These are phyloP conservation scores for Colletotrichum simmondsii DNA, from an alignment of 2,329 filamentous ascomycete genomes.

Conservation along the genomic window DNA sequence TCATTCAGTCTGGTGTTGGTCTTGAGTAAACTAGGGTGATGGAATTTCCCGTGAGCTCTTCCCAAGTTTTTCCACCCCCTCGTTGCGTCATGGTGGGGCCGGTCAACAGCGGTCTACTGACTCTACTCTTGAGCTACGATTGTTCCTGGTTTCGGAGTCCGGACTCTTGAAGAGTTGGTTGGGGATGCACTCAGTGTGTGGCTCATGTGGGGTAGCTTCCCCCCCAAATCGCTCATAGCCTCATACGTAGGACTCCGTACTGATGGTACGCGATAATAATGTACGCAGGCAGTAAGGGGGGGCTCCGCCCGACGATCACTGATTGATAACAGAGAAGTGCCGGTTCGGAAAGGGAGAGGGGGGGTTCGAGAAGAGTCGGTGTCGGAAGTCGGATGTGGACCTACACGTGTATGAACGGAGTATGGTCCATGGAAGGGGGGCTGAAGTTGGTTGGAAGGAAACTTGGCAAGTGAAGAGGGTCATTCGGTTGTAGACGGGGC, in stretches of 20 bases:
- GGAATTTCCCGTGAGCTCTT: neutral
- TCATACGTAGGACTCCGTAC: neutral
- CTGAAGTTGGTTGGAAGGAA: neutral
- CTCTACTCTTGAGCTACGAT: neutral
- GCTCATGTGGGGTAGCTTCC: neutral
- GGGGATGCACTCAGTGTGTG: too few species aligned
- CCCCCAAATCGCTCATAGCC: neutral
- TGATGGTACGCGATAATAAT: neutral
- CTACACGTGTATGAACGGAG: neutral
- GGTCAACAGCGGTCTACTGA: neutral
- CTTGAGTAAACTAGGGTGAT: neutral
- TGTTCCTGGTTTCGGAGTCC: neutral
- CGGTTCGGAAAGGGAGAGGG: too few species aligned
- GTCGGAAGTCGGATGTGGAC: neutral
- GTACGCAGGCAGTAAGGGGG: neutral
- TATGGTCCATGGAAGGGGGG: neutral
- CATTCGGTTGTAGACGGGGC: neutral
- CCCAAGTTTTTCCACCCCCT: neutral
- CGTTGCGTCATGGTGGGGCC: neutral
- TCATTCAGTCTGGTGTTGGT: neutral
- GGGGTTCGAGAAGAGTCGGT: slow-evolving; percentile 24
- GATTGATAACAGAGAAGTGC: neutral
- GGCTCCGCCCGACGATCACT: neutral
- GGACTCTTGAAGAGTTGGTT: too few species aligned
- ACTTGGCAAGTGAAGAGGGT: neutral